phyloP scores from a whole-genome alignment of 2,329 filamentous ascomycete species.

The Fusarium sp. region DNA sequence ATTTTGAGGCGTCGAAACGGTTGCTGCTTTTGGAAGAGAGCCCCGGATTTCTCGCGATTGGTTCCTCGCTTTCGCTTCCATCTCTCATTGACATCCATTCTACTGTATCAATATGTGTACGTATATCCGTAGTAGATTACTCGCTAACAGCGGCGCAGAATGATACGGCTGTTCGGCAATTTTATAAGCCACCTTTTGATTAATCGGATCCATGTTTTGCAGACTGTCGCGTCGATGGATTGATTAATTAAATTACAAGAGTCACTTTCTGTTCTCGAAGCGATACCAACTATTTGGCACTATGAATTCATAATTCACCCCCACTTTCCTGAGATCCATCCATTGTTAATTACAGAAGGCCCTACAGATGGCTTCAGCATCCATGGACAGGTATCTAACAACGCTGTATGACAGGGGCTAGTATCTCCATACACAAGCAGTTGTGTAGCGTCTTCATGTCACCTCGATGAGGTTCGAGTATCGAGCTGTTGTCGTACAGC shows the following conservation, averaged over 20 bases:
- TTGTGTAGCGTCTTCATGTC: slow-evolving; percentile 31
- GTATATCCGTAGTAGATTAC: too few species aligned
- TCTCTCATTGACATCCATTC: background rate
- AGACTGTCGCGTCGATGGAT: background rate
- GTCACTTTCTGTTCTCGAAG: background rate
- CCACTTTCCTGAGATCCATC: background rate
- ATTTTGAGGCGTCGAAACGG: slow-evolving; percentile 35
- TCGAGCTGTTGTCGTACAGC: slow-evolving; percentile 7
- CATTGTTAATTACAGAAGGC: background rate
- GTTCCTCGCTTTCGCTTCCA: slow-evolving; percentile 11
- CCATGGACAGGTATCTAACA: background rate
- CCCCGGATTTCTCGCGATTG: slow-evolving; percentile 14
- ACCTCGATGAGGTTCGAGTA: slow-evolving; percentile 39
- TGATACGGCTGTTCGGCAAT: slow-evolving; percentile 35
- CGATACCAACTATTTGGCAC: background rate
- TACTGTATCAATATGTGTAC: background rate
- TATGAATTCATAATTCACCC: background rate
- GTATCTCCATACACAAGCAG: slow-evolving; percentile 24
- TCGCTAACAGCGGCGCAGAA: background rate
- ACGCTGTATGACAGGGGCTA: slow-evolving; percentile 20
- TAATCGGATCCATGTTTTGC: background rate
- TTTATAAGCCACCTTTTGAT: background rate
- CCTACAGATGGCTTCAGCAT: background rate
- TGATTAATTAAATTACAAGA: background rate
- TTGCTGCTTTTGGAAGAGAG: slow-evolving; percentile 32